Evolutionary conservation across 2,329 filamentous ascomycete genomes (phyloP).

Genomic region (Plenodomus tracheiphilus): DNA sequence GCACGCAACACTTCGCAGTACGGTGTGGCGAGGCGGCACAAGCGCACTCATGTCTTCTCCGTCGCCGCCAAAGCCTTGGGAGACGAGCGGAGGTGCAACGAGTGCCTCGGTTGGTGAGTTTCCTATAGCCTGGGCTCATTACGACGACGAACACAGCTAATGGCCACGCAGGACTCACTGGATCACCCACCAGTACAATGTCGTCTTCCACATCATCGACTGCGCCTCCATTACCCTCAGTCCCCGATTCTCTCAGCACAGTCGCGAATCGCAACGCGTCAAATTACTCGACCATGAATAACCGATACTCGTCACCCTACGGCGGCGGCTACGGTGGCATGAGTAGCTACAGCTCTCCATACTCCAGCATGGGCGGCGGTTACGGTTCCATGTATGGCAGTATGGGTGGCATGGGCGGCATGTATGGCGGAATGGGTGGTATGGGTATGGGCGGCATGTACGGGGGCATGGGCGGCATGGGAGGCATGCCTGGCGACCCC

Average conservation of each 20-base stretch:
- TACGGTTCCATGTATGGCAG: conserved; percentile 47
- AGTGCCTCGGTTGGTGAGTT: conserved; percentile 45
- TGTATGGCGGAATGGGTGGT: conserved; percentile 38
- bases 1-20: conserved; percentile 15
- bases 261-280: conserved; percentile 87
- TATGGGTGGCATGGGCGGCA: conserved; percentile 51
- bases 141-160: conserved; percentile 28
- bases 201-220: conserved; percentile 40
- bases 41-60: conserved; percentile 56
- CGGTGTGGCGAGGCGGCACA: conserved; percentile 28
- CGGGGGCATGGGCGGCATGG: conserved; percentile 55
- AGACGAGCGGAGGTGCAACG: conserved; percentile 69
- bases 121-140: conserved; percentile 12
- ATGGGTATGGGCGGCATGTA: conserved; percentile 44
- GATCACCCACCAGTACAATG: conserved; percentile 45
- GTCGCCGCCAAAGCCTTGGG: conserved; percentile 98
- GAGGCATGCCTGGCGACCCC: conserved; percentile 57
- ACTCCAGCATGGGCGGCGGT: conserved; percentile 55
- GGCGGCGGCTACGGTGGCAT: conserved; percentile 54
- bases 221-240: conserved; percentile 74
- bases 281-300: conserved; percentile 71
- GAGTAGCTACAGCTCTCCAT: conserved; percentile 58
- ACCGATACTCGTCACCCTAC: conserved; percentile 56
- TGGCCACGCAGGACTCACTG: conserved; percentile 35
- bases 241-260: conserved; percentile 75